Percentiles rank a stretch among this genome's conserved stretches.
Conservation (phyloP, 1,139 yeast genomes). For the Yamadazyma taylorii region DNA sequence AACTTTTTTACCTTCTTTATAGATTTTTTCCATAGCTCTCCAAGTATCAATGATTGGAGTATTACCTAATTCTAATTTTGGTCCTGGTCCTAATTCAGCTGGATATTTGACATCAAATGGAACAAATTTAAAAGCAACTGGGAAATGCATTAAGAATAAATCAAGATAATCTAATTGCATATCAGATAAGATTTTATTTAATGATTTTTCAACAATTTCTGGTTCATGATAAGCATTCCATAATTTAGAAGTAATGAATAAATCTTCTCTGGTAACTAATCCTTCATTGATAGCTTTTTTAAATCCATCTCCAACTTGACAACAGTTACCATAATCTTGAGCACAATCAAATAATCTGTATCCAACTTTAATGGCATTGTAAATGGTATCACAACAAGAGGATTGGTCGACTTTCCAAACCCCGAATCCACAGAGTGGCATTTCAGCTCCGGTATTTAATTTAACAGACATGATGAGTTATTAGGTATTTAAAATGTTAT, state of each 20-base stretch:
- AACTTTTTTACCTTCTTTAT: constrained; percentile 53
- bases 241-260: constrained; percentile 74
- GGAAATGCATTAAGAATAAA: constrained; percentile 78
- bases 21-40: constrained; percentile 69
- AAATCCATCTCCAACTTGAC: constrained; percentile 71
- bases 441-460: constrained; percentile 57
- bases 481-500: too few species aligned
- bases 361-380: constrained; percentile 68
- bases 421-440: constrained; percentile 68
- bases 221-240: constrained; percentile 81
- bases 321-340: constrained; percentile 74
- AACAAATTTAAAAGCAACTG: constrained; percentile 70
- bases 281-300: constrained; percentile 66
- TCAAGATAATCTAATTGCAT: constrained; percentile 70
- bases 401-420: constrained; percentile 65
- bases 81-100: constrained; percentile 67
- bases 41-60: constrained; percentile 79
- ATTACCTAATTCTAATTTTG: constrained; percentile 56
- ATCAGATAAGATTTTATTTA: constrained; percentile 63
- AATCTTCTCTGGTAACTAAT: constrained; percentile 66
- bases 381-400: constrained; percentile 58
- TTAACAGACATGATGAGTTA: constrained; percentile 44
- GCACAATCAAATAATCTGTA: constrained; percentile 80
- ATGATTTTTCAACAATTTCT: constrained; percentile 54
- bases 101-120: constrained; percentile 77